These are phyloP conservation scores for Exophiala phaeomuriformis DNA, from an alignment of 2,329 filamentous ascomycete genomes.

Conservation along the genomic window DNA sequence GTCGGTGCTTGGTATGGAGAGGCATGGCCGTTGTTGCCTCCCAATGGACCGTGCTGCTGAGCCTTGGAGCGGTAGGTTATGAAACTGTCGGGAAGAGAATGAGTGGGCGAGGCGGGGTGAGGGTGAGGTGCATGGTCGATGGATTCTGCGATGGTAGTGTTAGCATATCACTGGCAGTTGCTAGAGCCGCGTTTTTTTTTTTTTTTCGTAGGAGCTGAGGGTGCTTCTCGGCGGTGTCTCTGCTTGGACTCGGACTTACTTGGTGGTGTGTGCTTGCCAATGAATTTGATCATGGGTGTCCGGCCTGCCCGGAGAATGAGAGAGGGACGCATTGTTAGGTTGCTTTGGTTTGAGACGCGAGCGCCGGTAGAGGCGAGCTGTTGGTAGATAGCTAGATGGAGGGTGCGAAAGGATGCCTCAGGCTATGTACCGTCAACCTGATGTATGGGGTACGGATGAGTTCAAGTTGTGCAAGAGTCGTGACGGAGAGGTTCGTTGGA, in stretches of 20 bases:
- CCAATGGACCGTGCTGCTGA: slow-evolving; percentile 58
- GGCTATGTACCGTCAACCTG: no score
- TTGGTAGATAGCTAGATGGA: not conserved
- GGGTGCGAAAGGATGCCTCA: not conserved
- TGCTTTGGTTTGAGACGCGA: not conserved
- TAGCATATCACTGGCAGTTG: not conserved
- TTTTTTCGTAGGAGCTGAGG: no score
- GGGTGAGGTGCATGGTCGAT: slow-evolving; percentile 50
- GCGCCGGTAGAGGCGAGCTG: slow-evolving; percentile 12
- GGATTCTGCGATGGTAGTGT: slow-evolving; percentile 30
- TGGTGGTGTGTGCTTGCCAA: slow-evolving; percentile 42
- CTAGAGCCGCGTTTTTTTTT: no score
- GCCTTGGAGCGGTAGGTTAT: slow-evolving; percentile 56
- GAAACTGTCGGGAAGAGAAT: slow-evolving; percentile 49
- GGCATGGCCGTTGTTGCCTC: slow-evolving; percentile 17
- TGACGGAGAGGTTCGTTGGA: no score
- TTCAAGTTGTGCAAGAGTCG: no score
- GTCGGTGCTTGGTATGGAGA: slow-evolving; percentile 23
- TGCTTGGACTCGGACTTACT: slow-evolving; percentile 30
- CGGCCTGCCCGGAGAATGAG: slow-evolving; percentile 36
- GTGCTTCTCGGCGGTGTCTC: no score
- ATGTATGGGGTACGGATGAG: no score
- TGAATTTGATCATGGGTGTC: slow-evolving; percentile 45
- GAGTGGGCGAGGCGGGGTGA: slow-evolving; percentile 56
- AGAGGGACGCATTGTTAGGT: slow-evolving; percentile 35